These are phyloP conservation scores for Phtheirospermum japonicum DNA, from an alignment of 257 asterid genomes.

Conservation along the genomic window DNA sequence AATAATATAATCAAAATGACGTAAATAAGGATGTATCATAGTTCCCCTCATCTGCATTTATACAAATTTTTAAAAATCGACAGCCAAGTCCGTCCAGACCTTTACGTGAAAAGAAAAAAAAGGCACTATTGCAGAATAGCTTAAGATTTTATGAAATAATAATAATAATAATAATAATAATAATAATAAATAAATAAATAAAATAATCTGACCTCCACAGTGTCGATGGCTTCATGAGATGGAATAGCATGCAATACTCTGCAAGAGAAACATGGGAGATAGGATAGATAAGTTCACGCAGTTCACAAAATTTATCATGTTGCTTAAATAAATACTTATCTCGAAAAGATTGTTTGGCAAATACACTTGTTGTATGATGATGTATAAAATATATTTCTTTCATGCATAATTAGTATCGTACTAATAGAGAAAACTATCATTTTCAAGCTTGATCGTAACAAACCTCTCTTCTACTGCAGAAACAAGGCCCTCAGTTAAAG, in stretches of 20 bases:
- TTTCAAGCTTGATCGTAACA: constrained; percentile 26
- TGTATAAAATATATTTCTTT: constrained; percentile 2
- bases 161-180: constrained; percentile 18
- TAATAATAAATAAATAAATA: constrained; percentile 2
- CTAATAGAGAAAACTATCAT: not conserved
- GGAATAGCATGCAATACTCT: constrained; percentile 97
- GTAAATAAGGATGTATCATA: not conserved
- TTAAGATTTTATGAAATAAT: constrained; percentile 8
- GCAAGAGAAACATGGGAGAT: no score
- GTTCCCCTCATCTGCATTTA: no score
- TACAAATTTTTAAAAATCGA: not conserved
- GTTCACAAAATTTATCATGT: not conserved
- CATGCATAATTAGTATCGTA: constrained; percentile 2
- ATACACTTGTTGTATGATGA: no score
- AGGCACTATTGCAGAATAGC: constrained; percentile 17
- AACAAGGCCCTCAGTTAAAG: constrained; percentile 73
- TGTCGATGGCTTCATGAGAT: constrained; percentile 92
- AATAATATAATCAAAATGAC: constrained; percentile 8
- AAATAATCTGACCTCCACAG: constrained; percentile 70
- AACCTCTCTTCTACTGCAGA: constrained; percentile 97
- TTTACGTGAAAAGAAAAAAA: not conserved
- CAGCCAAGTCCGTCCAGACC: constrained; percentile 2
- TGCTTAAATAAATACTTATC: not conserved
- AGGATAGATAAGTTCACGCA: constrained; percentile 21
- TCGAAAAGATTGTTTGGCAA: no score